These are phyloP conservation scores for Lenwebbia sp. DNA, from an alignment of 345 rosid genomes.

Conservation along the genomic window DNA sequence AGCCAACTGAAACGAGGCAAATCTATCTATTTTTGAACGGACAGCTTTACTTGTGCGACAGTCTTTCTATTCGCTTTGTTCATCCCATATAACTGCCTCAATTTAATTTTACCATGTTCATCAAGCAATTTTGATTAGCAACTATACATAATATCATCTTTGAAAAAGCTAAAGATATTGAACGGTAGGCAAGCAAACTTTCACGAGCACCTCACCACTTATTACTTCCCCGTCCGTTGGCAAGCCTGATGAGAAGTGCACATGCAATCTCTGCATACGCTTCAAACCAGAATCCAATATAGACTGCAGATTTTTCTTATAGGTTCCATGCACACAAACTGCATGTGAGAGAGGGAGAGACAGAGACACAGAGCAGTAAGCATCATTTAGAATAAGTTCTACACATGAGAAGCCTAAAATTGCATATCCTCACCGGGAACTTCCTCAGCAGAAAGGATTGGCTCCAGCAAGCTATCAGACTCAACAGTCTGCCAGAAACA, in stretches of 20 bases:
- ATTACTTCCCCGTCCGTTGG: conserved; percentile 79
- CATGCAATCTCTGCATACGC: conserved; percentile 74
- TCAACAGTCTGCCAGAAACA: conserved; percentile 49
- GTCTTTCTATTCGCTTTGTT: neutral
- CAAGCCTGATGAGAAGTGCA: conserved; percentile 83
- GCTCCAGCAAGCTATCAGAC: conserved; percentile 62
- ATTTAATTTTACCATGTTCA: neutral
- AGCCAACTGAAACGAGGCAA: neutral
- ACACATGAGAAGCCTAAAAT: neutral
- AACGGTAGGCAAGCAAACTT: neutral
- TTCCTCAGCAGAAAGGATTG: conserved; percentile 67
- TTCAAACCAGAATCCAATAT: conserved; percentile 71
- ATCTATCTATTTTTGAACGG: neutral
- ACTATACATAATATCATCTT: neutral
- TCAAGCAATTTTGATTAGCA: neutral
- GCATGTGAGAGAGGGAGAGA: neutral
- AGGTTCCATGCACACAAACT: conserved; percentile 95
- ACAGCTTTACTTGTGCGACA: neutral
- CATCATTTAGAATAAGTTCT: neutral
- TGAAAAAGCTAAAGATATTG: neutral
- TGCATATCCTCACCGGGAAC: conserved; percentile 31
- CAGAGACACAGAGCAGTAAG: neutral
- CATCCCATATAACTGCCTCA: neutral
- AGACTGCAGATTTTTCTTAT: conserved; percentile 59
- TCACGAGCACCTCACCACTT: conserved; percentile 37